A percentile compares a stretch with the other conserved stretches of the same genome.
Evolutionary conservation across 345 rosid species (phyloP).

Genomic region (Acer negundo): DNA sequence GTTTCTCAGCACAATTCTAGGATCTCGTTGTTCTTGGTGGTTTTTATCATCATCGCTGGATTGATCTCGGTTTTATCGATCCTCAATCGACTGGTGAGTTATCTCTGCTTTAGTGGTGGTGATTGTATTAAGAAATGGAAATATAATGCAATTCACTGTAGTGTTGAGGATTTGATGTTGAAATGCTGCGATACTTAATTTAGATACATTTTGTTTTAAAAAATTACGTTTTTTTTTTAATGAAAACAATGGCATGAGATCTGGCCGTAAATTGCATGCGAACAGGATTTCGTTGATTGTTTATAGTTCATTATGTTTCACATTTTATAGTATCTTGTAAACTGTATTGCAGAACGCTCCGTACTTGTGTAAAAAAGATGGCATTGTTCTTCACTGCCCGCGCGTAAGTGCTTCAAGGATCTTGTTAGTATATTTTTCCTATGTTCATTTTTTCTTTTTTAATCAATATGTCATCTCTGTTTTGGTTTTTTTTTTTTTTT

Average conservation of each 20-base stretch:
- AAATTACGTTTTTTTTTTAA: no score
- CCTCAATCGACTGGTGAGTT: slow-evolving; percentile 64
- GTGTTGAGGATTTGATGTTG: slow-evolving; percentile 6
- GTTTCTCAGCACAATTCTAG: slow-evolving; percentile 57
- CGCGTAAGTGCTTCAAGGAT: slow-evolving; percentile 54
- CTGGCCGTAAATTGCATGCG: slow-evolving; percentile 10
- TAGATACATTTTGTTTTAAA: neutral
- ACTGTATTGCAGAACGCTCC: slow-evolving; percentile 65
- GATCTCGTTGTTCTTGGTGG: slow-evolving; percentile 57
- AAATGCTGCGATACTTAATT: slow-evolving; percentile 4
- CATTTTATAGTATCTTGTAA: neutral
- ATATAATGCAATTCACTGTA: neutral
- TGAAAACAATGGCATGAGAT: neutral
- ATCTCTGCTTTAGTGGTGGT: neutral
- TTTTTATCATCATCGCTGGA: slow-evolving; percentile 49
- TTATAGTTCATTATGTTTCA: neutral
- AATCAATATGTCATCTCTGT: slow-evolving; percentile 5
- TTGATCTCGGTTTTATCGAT: slow-evolving; percentile 73
- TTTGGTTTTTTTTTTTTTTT: neutral
- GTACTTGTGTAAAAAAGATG: slow-evolving; percentile 92
- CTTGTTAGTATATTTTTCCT: neutral
- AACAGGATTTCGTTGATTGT: neutral
- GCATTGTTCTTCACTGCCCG: slow-evolving; percentile 93
- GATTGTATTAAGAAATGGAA: neutral
- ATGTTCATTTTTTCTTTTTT: no score